Evolutionary conservation across 495 filamentous ascomycete genomes (phyloP), one percentile per base, ranked within the genome.

Genomic region (Astrothelium macrocarpum): DNA sequence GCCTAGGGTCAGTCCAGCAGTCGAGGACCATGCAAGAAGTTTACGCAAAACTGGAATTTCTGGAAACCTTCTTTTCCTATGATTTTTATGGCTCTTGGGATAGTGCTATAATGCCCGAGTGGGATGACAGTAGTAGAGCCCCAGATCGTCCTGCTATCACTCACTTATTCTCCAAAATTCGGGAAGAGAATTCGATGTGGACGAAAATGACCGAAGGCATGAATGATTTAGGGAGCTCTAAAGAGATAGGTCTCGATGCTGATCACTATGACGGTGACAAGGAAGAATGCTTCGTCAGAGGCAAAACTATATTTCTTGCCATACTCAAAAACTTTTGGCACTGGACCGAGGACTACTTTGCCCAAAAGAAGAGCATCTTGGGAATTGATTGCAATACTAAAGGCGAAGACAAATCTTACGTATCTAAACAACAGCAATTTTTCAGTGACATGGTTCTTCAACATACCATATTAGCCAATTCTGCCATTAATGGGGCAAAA

Each of bases 11-110:
- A 20, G 10, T 5, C 5, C 16, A 49, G 18, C 45, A n/a, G 5
- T 49, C 45, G 45, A 49, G 18, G 45, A n/a, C 23, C 16, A 49
- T 49, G 45, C 11, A 49, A 9, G 7, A 56, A 56, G 25, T 56
- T 28, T 56, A 49, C n/a, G 11, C 16, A 56, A 67, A 59, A 56
- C 49, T 67, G 16, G 53, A 60, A n/a, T 63, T 63, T n/a, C 45
- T 49, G 9, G 46, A 63, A 26, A 28, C 2, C 32, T 63, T 63
- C 42, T 34, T 63, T 32, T 25, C 32, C 11, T 63, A 53, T 16
- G 49, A 56, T 16, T 56, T n/a, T 29, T 56, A 56, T 25, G 20
- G 23, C 25, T 12, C n/a, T 28, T 56, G 49, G 49, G 49, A 56
- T 16, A 20, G 29, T 9, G 49, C 49, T 29, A 9, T 56, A 5